Conservation (phyloP, 192 early-diverging fungal species). For the Chytriomyces sp. region DNA sequence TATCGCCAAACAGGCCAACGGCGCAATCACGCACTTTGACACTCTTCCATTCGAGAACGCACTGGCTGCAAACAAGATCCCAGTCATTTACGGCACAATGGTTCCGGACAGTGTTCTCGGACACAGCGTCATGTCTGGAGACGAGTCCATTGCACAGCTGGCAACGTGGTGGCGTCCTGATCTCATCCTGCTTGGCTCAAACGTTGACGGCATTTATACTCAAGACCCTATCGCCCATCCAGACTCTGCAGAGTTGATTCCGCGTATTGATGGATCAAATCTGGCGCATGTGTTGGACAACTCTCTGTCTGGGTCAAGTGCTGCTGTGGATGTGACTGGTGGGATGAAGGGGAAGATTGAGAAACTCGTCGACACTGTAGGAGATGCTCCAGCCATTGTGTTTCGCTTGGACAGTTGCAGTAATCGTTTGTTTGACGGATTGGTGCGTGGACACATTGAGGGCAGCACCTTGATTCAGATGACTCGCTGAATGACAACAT, state of each 20-base stretch:
- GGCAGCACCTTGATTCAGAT: neutral
- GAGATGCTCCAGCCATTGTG: neutral
- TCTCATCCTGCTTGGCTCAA: conserved; percentile 7
- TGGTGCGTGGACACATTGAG: neutral
- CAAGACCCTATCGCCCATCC: neutral
- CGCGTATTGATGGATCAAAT: neutral
- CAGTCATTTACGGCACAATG: conserved; percentile 20
- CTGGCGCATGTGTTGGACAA: conserved; percentile 1
- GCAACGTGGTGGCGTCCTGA: neutral
- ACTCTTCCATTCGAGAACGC: neutral
- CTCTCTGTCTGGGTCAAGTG: conserved; percentile 7
- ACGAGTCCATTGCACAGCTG: conserved; percentile 16
- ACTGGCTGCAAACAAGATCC: neutral
- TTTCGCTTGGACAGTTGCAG: neutral
- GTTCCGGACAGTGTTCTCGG: conserved; percentile 1
- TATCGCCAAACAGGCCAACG: neutral
- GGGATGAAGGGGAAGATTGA: conserved; percentile 32
- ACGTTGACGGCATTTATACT: conserved; percentile 24
- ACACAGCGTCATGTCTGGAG: conserved; percentile 8
- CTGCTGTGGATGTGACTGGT: conserved; percentile 25
- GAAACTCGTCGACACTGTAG: conserved; percentile 2
- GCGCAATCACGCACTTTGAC: neutral
- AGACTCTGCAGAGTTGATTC: conserved; percentile 9
- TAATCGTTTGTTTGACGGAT: neutral
- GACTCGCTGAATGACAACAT: neutral